Evolutionary conservation across 495 filamentous ascomycete genomes (phyloP), one percentile per base, ranked within the genome.

Genomic region (Penicillium paxilli): DNA sequence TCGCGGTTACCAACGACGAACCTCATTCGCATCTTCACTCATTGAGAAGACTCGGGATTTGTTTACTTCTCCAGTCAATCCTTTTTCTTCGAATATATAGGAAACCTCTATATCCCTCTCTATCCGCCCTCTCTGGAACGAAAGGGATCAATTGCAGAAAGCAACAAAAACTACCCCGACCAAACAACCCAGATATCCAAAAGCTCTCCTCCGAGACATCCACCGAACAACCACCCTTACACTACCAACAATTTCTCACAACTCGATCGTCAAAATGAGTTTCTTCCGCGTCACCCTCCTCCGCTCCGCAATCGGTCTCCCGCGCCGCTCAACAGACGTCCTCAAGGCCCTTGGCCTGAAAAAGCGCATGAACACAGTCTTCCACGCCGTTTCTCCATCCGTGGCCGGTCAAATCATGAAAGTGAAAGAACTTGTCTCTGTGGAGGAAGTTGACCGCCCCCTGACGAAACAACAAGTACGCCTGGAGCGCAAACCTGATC

Each of bases 251-350:
- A 32, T 32, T 32, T 32, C 28, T 9, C 30, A 9, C n/a, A 11
- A 41, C 47, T 22, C 42, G n/a, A 9, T 24, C 25, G 22, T 24
- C 47, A 82, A 56, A 68, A 96, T 96, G 91, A 82, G 88, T 53
- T 98, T 81, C 81, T 98, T 98, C 82, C 88, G 90, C 63, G 91
- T 99, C 67, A 97, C 92, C 58, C 90, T 98, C 59, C 78, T 94
- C 67, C 92, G 95, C 62, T 92, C 87, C 54, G 87, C 87, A 55
- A 99, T 99, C 74, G 95, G 95, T 63, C 85, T 99, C 47, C 91
- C 95, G 9, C 73, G 84, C 60, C 86, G 88, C 63, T 88, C 86
- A 55, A 82, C 83, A 72, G 91, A 88, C 60, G 90, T 96, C 47
- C 88, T 99, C 45, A 82, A 85, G 61, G 89, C 95, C 7, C 86